These are phyloP conservation scores for Nyctanthes arbortristis DNA, from an alignment of 257 asterid species.

Conservation along the genomic window DNA sequence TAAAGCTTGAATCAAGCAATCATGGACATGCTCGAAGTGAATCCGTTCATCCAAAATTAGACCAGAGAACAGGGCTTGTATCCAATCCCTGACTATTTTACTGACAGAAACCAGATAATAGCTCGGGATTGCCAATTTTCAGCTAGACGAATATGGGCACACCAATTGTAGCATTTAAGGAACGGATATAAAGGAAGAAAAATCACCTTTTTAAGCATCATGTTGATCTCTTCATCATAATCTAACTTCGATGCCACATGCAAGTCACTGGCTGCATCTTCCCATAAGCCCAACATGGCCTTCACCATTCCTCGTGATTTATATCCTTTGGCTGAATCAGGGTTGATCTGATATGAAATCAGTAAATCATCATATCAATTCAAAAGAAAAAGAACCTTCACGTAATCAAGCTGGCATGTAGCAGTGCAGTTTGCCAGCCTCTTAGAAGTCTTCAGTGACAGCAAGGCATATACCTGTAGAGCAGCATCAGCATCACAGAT, in stretches of 20 bases:
- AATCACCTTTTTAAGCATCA: slow-evolving; percentile 58
- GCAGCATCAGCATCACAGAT: slow-evolving; percentile 83
- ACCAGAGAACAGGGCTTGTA: no score
- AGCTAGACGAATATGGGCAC: background rate
- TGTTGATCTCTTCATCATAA: slow-evolving; percentile 67
- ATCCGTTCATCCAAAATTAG: no score
- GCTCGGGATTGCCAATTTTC: no score
- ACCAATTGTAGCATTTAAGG: background rate
- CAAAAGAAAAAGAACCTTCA: slow-evolving; percentile 6
- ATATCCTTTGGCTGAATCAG: slow-evolving; percentile 83
- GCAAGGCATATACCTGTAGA: slow-evolving; percentile 44
- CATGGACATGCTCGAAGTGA: no score
- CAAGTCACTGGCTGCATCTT: slow-evolving; percentile 79
- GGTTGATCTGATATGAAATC: slow-evolving; percentile 53
- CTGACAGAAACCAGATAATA: background rate
- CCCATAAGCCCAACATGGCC: slow-evolving; percentile 84
- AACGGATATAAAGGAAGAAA: background rate
- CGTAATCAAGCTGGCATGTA: background rate
- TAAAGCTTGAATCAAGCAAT: no score
- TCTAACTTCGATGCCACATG: slow-evolving; percentile 68
- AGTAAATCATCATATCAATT: slow-evolving; percentile 13
- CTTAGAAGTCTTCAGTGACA: background rate
- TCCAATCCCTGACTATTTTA: no score
- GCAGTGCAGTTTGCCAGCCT: background rate
- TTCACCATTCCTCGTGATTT: slow-evolving; percentile 81